These are phyloP conservation scores for Phytophthora nicotianae DNA, from an alignment of 352 stramenopile genomes.

Conservation along the genomic window DNA sequence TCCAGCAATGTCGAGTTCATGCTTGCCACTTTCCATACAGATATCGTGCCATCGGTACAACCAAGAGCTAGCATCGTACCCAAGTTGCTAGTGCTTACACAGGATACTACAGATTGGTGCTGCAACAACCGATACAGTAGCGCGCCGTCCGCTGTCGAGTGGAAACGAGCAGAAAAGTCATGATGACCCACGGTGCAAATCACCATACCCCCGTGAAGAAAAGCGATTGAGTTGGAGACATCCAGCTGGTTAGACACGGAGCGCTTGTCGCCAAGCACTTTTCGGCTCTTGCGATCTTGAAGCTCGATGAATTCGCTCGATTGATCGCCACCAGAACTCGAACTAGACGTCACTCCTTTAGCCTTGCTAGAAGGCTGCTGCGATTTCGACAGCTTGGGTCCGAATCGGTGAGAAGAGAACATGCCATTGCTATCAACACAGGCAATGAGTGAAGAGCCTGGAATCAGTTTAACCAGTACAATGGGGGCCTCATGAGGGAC, in stretches of 20 bases:
- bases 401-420: constrained; percentile 74
- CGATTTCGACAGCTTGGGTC: constrained; percentile 53
- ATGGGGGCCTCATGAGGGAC: constrained; percentile 73
- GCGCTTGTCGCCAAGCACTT: constrained; percentile 53
- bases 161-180: constrained; percentile 80
- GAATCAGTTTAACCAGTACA: constrained; percentile 52
- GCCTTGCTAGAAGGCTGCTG: constrained; percentile 40
- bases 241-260: constrained; percentile 34
- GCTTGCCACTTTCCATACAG: constrained; percentile 76
- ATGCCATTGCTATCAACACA: constrained; percentile 75
- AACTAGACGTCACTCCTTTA: constrained; percentile 11
- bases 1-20: constrained; percentile 73
- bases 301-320: constrained; percentile 56
- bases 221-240: constrained; percentile 41
- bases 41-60: constrained; percentile 75
- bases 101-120: constrained; percentile 74
- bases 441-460: constrained; percentile 54
- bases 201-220: constrained; percentile 60
- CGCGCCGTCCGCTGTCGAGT: constrained; percentile 70
- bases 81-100: constrained; percentile 53
- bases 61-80: constrained; percentile 60
- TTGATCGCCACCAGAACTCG: constrained; percentile 28
- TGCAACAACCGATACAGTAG: constrained; percentile 76
- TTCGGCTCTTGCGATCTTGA: constrained; percentile 70
- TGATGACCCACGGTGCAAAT: constrained; percentile 74